phyloP scores from a whole-genome alignment of 768 basidiomycete genomes.

The Leucocoprinus leucothites region DNA sequence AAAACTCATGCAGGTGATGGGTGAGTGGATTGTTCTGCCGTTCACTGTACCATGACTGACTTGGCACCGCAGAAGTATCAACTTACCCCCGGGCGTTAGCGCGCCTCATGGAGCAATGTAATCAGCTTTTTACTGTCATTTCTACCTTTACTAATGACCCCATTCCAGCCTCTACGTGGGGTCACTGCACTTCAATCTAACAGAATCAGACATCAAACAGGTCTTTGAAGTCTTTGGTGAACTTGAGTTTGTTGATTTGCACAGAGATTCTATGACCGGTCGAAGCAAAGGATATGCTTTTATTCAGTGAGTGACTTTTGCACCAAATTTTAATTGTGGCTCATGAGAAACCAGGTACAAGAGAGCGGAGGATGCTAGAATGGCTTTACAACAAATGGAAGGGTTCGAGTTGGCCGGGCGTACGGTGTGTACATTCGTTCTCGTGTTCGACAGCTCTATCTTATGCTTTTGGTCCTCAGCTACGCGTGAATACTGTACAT shows the following conservation, averaged over 20 bases:
- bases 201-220: conserved; percentile 96
- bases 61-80: conserved; percentile 54
- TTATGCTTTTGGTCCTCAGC: conserved; percentile 33
- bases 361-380: conserved; percentile 88
- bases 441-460: neutral
- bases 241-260: conserved; percentile 97
- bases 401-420: conserved; percentile 97
- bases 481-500: conserved; percentile 90
- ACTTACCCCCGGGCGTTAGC: conserved; percentile 81
- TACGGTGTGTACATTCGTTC: conserved; percentile 51
- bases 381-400: conserved; percentile 99
- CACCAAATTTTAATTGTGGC: neutral
- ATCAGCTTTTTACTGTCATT: conserved; percentile 17
- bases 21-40: conserved; percentile 38
- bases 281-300: conserved; percentile 98
- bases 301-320: conserved; percentile 70
- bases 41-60: conserved; percentile 13
- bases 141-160: conserved; percentile 2
- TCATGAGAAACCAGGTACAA: conserved; percentile 58
- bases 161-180: conserved; percentile 85
- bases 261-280: conserved; percentile 91
- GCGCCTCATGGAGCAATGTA: conserved; percentile 83
- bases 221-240: conserved; percentile 99
- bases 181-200: conserved; percentile 94
- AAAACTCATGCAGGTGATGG: conserved; percentile 85